Conservation (phyloP, 2,329 filamentous ascomycete species). For the Ascocoryne sarcoides region DNA sequence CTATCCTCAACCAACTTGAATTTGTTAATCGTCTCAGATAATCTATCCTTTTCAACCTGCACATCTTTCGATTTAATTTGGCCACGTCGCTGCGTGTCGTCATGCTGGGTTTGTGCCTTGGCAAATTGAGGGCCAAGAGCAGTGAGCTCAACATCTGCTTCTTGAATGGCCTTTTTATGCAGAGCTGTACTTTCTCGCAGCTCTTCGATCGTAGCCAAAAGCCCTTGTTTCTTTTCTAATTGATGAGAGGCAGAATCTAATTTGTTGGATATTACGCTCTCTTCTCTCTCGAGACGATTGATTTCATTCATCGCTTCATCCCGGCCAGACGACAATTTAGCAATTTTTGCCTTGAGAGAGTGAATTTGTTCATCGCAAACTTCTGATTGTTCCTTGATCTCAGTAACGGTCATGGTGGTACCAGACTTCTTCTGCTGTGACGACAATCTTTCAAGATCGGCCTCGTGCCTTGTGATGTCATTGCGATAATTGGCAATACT, state of each 20-base stretch:
- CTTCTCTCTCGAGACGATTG: slow-evolving; percentile 64
- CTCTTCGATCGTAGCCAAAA: slow-evolving; percentile 64
- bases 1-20: slow-evolving; percentile 67
- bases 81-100: slow-evolving; percentile 66
- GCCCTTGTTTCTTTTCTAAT: slow-evolving; percentile 69
- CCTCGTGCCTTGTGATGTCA: slow-evolving; percentile 63
- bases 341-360: slow-evolving; percentile 51
- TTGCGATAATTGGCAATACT: slow-evolving; percentile 64
- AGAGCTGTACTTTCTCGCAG: slow-evolving; percentile 59
- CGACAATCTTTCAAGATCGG: slow-evolving; percentile 65
- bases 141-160: slow-evolving; percentile 65
- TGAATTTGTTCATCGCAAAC: slow-evolving; percentile 59
- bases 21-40: slow-evolving; percentile 68
- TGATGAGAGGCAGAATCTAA: slow-evolving; percentile 63
- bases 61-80: slow-evolving; percentile 64
- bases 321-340: slow-evolving; percentile 58
- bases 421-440: slow-evolving; percentile 65
- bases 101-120: slow-evolving; percentile 65
- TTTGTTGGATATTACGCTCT: slow-evolving; percentile 65
- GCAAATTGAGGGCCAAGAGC: slow-evolving; percentile 66
- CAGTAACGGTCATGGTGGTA: slow-evolving; percentile 62
- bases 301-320: slow-evolving; percentile 63
- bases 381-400: slow-evolving; percentile 72
- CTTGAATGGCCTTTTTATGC: slow-evolving; percentile 61
- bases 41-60: slow-evolving; percentile 58